phyloP scores from a whole-genome alignment of 75 land plant genomes.

The Pinus tabuliformis region DNA sequence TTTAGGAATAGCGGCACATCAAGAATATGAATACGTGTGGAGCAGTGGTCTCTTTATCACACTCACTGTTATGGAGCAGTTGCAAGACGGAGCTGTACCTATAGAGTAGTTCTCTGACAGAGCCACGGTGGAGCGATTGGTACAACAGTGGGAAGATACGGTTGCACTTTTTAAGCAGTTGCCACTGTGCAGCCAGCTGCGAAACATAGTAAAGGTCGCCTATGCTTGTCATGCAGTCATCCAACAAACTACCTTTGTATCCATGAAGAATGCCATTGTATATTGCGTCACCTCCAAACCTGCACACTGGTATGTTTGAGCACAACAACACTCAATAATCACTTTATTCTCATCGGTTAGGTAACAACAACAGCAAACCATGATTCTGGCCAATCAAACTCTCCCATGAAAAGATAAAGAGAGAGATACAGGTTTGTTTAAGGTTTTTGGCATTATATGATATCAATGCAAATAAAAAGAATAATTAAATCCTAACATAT shows the following conservation, averaged over 20 bases:
- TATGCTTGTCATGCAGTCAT: neutral
- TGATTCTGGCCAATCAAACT: too few relatives aligned
- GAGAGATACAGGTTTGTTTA: neutral
- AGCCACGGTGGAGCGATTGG: too few relatives aligned
- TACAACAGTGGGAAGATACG: too few relatives aligned
- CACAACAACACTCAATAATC: neutral
- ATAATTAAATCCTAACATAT: neutral
- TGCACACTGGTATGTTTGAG: neutral
- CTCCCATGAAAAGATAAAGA: constrained; percentile 2
- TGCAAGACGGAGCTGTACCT: too few relatives aligned
- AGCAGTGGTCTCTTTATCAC: too few relatives aligned
- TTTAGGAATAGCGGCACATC: too few relatives aligned
- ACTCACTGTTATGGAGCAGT: too few relatives aligned
- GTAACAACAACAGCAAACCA: neutral
- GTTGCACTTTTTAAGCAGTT: too few relatives aligned
- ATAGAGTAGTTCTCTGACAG: too few relatives aligned
- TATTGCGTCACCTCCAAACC: neutral
- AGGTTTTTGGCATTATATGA: neutral
- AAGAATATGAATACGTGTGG: too few relatives aligned
- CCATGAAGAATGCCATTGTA: neutral
- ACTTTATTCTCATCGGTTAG: neutral
- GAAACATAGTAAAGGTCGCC: too few relatives aligned
- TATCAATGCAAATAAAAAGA: neutral
- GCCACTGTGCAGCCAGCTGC: too few relatives aligned
- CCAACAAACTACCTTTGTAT: neutral